phyloP scores from a whole-genome alignment of 1,139 yeast species.

The Candida albicans region DNA sequence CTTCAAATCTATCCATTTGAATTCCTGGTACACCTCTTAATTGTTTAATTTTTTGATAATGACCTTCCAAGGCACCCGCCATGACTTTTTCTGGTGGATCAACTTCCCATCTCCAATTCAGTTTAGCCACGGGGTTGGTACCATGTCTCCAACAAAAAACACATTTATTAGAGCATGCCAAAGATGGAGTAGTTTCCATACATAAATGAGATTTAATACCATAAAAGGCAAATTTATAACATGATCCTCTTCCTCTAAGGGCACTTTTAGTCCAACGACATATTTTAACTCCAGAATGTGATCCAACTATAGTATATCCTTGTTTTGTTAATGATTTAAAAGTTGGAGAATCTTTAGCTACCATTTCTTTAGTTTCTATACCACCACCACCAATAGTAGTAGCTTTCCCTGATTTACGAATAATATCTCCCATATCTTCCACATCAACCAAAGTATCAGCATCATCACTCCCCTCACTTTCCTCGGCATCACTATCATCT shows the following conservation, averaged over 20 bases:
- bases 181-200: constrained; percentile 94
- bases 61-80: constrained; percentile 85
- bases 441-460: constrained; percentile 65
- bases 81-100: constrained; percentile 84
- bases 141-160: constrained; percentile 99
- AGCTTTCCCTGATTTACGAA: constrained; percentile 34
- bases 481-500: constrained; percentile 42
- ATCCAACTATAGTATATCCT: constrained; percentile 90
- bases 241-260: constrained; percentile 88
- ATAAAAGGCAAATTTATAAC: constrained; percentile 89
- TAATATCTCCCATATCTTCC: constrained; percentile 77
- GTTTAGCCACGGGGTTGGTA: constrained; percentile 93
- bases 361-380: constrained; percentile 72
- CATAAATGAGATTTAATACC: constrained; percentile 89
- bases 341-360: constrained; percentile 86
- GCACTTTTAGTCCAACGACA: constrained; percentile 98
- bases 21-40: constrained; percentile 96
- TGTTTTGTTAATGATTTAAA: constrained; percentile 85
- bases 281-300: constrained; percentile 92
- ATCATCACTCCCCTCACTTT: constrained; percentile 43
- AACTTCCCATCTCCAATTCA: constrained; percentile 91
- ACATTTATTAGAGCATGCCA: constrained; percentile 93
- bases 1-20: constrained; percentile 83
- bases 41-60: constrained; percentile 87
- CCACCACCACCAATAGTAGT: too few species aligned